phyloP scores from a whole-genome alignment of 495 filamentous ascomycete genomes.

The Aspergillus incahuasiensis region DNA sequence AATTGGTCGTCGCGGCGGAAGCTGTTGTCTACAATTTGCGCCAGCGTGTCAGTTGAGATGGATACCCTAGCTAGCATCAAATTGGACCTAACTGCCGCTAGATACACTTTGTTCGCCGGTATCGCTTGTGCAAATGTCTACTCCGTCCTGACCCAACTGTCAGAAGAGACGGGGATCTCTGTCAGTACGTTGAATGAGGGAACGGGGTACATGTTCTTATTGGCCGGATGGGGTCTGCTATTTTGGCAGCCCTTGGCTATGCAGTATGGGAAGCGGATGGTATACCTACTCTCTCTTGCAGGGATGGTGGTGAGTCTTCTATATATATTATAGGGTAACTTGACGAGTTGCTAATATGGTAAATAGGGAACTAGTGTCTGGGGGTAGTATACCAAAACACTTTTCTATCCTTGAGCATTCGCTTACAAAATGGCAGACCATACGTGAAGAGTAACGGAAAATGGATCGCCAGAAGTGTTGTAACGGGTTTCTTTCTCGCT shows the following conservation, averaged over 20 bases:
- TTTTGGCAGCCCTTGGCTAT: conserved; percentile 68
- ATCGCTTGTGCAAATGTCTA: conserved; percentile 59
- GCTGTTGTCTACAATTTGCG: conserved; percentile 46
- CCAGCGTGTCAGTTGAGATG: conserved; percentile 34
- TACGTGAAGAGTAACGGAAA: conserved; percentile 48
- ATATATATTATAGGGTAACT: not conserved
- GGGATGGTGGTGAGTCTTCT: conserved; percentile 41
- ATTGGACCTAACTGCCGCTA: conserved; percentile 10
- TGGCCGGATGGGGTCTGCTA: conserved; percentile 59
- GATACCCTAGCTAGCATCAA: not conserved
- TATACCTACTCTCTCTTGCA: conserved; percentile 55
- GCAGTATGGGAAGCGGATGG: conserved; percentile 62
- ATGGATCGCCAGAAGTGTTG: conserved; percentile 59
- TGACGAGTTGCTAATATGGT: not conserved
- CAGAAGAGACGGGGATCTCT: conserved; percentile 50
- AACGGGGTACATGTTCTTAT: conserved; percentile 60
- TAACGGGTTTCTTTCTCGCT: conserved; percentile 61
- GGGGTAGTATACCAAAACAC: conserved; percentile 39
- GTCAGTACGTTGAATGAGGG: conserved; percentile 53
- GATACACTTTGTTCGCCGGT: conserved; percentile 57
- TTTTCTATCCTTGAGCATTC: not conserved
- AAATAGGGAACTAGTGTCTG: conserved; percentile 33
- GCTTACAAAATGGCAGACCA: conserved; percentile 21
- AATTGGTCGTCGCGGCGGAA: conserved; percentile 58
- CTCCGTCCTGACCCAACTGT: conserved; percentile 55